phyloP scores from a whole-genome alignment of 495 filamentous ascomycete genomes.

The Aspergillus coremiiformis region DNA sequence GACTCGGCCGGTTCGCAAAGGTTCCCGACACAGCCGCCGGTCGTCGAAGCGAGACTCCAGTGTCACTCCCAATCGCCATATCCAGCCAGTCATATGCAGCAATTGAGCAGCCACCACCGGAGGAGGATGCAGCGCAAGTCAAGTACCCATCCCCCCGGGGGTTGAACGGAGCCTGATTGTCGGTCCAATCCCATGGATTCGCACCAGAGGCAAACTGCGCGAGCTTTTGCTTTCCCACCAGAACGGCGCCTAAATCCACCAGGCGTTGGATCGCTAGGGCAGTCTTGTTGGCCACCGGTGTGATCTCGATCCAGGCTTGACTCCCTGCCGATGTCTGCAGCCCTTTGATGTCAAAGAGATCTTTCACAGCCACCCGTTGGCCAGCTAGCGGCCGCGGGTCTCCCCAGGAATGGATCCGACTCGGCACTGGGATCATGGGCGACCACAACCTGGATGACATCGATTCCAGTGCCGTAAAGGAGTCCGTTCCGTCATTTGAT shows the following conservation, averaged over 20 bases:
- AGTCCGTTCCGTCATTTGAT: constrained; percentile 34
- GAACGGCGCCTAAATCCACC: constrained; percentile 50
- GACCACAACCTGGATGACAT: constrained; percentile 1
- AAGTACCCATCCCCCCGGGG: constrained; percentile 52
- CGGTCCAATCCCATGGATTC: constrained; percentile 45
- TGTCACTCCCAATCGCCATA: constrained; percentile 43
- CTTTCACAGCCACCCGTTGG: constrained; percentile 53
- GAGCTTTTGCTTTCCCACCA: constrained; percentile 55
- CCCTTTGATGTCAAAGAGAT: constrained; percentile 52
- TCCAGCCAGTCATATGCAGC: constrained; percentile 52
- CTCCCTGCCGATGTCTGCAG: constrained; percentile 49
- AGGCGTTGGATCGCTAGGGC: constrained; percentile 46
- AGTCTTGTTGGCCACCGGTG: constrained; percentile 37
- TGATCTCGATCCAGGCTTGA: constrained; percentile 48
- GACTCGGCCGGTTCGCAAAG: constrained; percentile 45
- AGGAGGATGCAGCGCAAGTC: constrained; percentile 37
- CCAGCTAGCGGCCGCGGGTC: constrained; percentile 36
- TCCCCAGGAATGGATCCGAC: constrained; percentile 6
- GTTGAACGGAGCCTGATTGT: constrained; percentile 49
- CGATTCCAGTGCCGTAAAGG: constrained; percentile 8
- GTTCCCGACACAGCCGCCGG: constrained; percentile 42
- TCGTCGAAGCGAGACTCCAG: constrained; percentile 41
- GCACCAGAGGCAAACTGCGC: constrained; percentile 54
- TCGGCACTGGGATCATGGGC: constrained; percentile 9
- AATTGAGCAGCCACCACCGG: constrained; percentile 41